Evolutionary conservation across 306 rosid genomes (phyloP).

Genomic region (Cucurbita moschata): DNA sequence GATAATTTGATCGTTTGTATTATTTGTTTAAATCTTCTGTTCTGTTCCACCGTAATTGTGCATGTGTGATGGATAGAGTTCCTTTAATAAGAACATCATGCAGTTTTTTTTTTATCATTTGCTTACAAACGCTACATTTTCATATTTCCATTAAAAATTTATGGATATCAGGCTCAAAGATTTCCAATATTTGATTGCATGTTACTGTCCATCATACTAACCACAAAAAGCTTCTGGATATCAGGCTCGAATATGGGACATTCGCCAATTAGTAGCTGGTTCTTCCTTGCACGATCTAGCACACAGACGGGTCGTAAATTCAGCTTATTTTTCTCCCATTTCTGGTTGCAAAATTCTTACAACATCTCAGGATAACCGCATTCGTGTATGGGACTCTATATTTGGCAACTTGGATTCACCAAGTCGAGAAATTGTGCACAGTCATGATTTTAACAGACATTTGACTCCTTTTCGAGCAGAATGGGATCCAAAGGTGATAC

Average conservation of each 20-base stretch:
- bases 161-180: not conserved
- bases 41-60: not conserved
- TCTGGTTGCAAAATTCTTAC: conserved; percentile 82
- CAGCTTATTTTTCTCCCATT: conserved; percentile 78
- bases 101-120: not conserved
- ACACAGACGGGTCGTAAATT: conserved; percentile 78
- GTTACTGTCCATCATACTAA: not conserved
- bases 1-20: conserved; percentile 9
- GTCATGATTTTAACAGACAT: conserved; percentile 81
- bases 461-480: conserved; percentile 90
- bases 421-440: conserved; percentile 92
- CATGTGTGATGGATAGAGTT: not conserved
- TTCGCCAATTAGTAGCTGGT: conserved; percentile 54
- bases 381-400: conserved; percentile 88
- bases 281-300: conserved; percentile 43
- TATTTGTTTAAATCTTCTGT: not conserved
- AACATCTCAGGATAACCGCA: conserved; percentile 80
- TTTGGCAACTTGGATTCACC: conserved; percentile 70
- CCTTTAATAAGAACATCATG: not conserved
- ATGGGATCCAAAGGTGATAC: conserved; percentile 92
- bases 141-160: not conserved
- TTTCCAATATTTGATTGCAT: not conserved
- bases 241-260: conserved; percentile 95
- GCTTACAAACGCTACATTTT: not conserved
- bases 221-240: conserved; percentile 2